Evolutionary conservation across 129 eudicot species (phyloP).

Genomic region (Flaveria brownii): DNA sequence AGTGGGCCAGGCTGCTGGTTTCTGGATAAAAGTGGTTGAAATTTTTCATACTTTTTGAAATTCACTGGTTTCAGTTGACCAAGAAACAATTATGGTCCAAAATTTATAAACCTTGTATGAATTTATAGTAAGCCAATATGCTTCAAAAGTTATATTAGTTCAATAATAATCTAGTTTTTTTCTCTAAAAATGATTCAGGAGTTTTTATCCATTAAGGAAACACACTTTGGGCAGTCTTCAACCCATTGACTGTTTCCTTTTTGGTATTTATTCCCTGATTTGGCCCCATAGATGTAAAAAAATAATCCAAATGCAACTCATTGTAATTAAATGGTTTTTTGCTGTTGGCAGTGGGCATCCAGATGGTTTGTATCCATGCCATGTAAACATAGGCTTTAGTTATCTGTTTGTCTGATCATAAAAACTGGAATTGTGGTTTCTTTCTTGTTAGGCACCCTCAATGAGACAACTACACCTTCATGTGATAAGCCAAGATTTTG

Average conservation of each 20-base stretch:
- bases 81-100: neutral
- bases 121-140: neutral
- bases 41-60: neutral
- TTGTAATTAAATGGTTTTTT: neutral
- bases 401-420: neutral
- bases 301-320: too few species aligned
- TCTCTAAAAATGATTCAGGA: neutral
- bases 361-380: too few species aligned
- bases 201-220: neutral
- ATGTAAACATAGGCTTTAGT: neutral
- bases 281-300: neutral
- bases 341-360: neutral
- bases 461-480: conserved; percentile 98
- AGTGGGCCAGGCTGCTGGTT: neutral
- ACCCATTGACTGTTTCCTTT: neutral
- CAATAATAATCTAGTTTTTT: neutral
- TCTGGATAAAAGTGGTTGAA: neutral
- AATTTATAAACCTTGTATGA: neutral
- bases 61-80: neutral
- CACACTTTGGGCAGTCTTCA: neutral
- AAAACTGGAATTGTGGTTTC: neutral
- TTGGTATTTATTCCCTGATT: neutral
- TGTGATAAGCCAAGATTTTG: conserved; percentile 93
- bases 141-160: neutral
- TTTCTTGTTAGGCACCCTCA: conserved; percentile 74